Percentiles rank a stretch among this genome's conserved stretches.
phyloP scores from a whole-genome alignment of 1,139 yeast genomes.

The Tardiomyces blankii region DNA sequence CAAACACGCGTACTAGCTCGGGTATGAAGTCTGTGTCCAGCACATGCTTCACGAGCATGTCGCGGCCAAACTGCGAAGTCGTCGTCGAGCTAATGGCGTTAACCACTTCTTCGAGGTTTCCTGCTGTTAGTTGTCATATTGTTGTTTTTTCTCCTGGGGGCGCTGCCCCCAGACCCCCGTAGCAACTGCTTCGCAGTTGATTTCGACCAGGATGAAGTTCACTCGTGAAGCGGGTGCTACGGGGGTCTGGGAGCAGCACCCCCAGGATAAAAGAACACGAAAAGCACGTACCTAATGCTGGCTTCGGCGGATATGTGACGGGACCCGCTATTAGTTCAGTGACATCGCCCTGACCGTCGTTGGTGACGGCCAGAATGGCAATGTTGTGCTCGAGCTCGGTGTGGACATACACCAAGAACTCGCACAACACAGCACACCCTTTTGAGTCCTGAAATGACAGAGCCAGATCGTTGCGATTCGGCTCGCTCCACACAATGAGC shows the following conservation, averaged over 20 bases:
- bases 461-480: slow-evolving; percentile 71
- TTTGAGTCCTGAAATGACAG: slow-evolving; percentile 85
- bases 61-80: slow-evolving; percentile 22
- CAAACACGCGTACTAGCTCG: slow-evolving; percentile 42
- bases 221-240: no score
- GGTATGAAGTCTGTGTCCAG: slow-evolving; percentile 36
- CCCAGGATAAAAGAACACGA: no score
- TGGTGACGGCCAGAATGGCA: slow-evolving; percentile 60
- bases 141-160: no score
- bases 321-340: slow-evolving; percentile 51
- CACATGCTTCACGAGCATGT: slow-evolving; percentile 20
- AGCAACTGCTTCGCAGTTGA: no score
- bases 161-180: no score
- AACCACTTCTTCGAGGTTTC: slow-evolving; percentile 34
- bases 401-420: slow-evolving; percentile 63
- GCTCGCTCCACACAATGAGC: slow-evolving; percentile 87
- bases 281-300: slow-evolving; percentile 15
- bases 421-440: slow-evolving; percentile 80
- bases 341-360: slow-evolving; percentile 31
- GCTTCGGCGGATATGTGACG: slow-evolving; percentile 52
- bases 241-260: no score
- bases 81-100: slow-evolving; percentile 25
- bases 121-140: slow-evolving; percentile 20
- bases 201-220: no score
- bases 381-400: slow-evolving; percentile 54